Evolutionary conservation across 2,329 filamentous ascomycete genomes (phyloP), one percentile per base, ranked within the genome.

Genomic region (Penicillium sp.): DNA sequence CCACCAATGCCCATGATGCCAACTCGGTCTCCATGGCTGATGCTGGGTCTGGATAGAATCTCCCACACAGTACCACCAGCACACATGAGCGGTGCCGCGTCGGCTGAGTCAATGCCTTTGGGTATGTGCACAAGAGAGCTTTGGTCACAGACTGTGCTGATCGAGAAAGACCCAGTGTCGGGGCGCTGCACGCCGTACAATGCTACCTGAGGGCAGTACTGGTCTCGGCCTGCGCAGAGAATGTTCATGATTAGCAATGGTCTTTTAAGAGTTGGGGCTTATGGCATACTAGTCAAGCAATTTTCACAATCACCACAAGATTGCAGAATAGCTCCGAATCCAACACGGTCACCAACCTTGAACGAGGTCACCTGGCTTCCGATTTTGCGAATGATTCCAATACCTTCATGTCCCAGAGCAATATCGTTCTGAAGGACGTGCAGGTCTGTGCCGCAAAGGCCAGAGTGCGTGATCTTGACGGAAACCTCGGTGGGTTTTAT

Each of bases 1-100:
- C 88, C 88, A 24, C 88, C 88, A 8, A 91, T 75, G 4, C 88
- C 87, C n/a, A 89, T 77, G 47, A 91, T 81, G 0, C 82, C 88
- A 1, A 91, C 86, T 6, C 74, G 79, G 68, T 88, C 88, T 1
- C 86, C 88, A 0, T 86, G 83, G 2, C 84, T 83, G 7, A 89
- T 83, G 56, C 64, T 64, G 42, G 70, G 84, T 28, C 28, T 24
- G 23, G 81, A 81, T 5, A 92, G 72, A 0, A 88, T 86, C 1
- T 80, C 81, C 69, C 68, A 74, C 24, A 73, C 68, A 1, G 72
- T 75, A 1, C 66, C 71, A 12, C 72, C 72, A 11, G 66, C 72
- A 51, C 72, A 75, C 61, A 69, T 67, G 42, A 72, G 51, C 9
- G 70, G 70, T 2, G 69, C 70, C 0, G 69, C 70, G 30, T 70